Conservation (phyloP, 2,329 filamentous ascomycete genomes). For the Penicillium sp. region DNA sequence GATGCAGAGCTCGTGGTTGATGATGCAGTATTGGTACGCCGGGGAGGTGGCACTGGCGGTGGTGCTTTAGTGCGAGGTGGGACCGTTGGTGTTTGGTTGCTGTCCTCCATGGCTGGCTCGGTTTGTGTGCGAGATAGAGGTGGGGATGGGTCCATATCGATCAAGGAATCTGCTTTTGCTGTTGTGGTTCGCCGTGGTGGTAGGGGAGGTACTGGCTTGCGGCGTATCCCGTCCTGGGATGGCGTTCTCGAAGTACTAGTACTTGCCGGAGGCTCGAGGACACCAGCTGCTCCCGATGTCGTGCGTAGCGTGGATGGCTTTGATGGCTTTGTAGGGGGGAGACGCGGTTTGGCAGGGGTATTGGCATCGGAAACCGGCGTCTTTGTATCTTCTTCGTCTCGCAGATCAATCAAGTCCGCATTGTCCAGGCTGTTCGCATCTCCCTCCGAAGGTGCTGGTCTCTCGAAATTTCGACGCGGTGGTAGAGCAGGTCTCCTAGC, state of each 20-base stretch:
- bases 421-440: constrained; percentile 33
- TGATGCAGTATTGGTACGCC: constrained; percentile 34
- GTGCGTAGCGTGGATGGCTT: constrained; percentile 50
- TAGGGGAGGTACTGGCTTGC: constrained; percentile 43
- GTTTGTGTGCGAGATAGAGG: constrained; percentile 33
- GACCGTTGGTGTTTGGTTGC: constrained; percentile 8
- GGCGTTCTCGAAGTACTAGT: constrained; percentile 11
- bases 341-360: constrained; percentile 24
- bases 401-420: constrained; percentile 46
- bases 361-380: constrained; percentile 15
- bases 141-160: constrained; percentile 23
- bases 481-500: constrained; percentile 44
- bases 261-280: not conserved
- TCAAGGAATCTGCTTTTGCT: constrained; percentile 21
- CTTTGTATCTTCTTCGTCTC: constrained; percentile 34
- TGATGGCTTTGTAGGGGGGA: constrained; percentile 47
- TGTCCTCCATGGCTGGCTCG: constrained; percentile 15
- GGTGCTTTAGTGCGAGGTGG: constrained; percentile 29
- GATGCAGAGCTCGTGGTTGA: constrained; percentile 22
- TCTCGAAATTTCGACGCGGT: constrained; percentile 38
- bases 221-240: constrained; percentile 31
- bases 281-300: constrained; percentile 30
- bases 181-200: constrained; percentile 39
- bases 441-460: constrained; percentile 14
- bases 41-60: constrained; percentile 37